Conservation (phyloP, 1,284 basidiomycete genomes). For the Ustilago trichophora region DNA sequence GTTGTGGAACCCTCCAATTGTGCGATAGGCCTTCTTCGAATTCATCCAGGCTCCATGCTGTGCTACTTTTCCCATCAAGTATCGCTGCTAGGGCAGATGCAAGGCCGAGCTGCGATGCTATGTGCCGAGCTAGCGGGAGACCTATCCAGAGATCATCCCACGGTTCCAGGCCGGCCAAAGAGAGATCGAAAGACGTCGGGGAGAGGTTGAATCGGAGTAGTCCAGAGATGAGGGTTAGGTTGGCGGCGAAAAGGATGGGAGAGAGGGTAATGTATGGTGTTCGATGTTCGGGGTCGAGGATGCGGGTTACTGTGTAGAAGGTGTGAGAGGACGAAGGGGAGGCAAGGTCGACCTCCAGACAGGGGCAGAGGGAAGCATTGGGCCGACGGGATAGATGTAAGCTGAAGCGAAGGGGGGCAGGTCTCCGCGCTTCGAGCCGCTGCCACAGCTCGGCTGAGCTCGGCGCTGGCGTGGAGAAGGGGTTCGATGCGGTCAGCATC, state of each 20-base stretch:
- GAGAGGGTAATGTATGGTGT: slow-evolving; percentile 36
- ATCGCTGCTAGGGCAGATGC: not conserved
- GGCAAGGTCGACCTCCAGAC: slow-evolving; percentile 13
- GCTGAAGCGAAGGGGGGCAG: slow-evolving; percentile 17
- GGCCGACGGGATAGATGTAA: slow-evolving; percentile 26
- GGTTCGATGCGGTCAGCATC: not conserved
- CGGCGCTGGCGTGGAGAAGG: not conserved
- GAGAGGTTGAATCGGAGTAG: slow-evolving; percentile 16
- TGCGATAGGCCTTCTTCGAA: slow-evolving; percentile 14
- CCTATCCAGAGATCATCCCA: slow-evolving; percentile 43
- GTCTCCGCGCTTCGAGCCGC: slow-evolving; percentile 8
- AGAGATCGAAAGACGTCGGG: slow-evolving; percentile 13
- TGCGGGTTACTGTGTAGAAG: slow-evolving; percentile 17
- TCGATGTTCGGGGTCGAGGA: slow-evolving; percentile 43
- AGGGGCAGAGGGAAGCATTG: slow-evolving; percentile 29
- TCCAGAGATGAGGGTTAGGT: slow-evolving; percentile 25
- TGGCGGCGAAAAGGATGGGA: slow-evolving; percentile 12
- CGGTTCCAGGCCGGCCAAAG: slow-evolving; percentile 37
- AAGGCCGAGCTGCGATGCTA: slow-evolving; percentile 10
- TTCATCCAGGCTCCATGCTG: slow-evolving; percentile 39
- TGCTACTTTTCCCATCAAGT: slow-evolving; percentile 6
- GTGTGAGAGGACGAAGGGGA: not conserved
- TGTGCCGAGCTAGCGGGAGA: slow-evolving; percentile 12
- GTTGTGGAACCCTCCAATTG: slow-evolving; percentile 36
- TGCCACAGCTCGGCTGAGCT: slow-evolving; percentile 12